phyloP scores from a whole-genome alignment of 2,329 filamentous ascomycete genomes.

The Aureobasidium melanogenum region DNA sequence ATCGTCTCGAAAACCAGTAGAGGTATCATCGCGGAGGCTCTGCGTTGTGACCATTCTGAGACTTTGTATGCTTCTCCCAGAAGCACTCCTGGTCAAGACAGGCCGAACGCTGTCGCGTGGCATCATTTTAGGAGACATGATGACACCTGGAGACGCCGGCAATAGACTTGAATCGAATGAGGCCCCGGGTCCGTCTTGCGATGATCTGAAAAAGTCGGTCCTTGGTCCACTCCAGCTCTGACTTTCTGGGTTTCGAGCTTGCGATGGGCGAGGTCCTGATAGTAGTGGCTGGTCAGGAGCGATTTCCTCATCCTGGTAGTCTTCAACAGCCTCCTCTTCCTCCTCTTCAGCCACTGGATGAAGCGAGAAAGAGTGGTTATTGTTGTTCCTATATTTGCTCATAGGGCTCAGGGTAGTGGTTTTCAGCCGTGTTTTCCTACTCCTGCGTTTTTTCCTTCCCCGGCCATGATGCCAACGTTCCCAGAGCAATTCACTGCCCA shows the following conservation, averaged over 20 bases:
- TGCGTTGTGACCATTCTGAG: not conserved
- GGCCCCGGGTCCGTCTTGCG: not conserved
- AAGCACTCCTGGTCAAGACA: not conserved
- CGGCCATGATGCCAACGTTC: conserved; percentile 16
- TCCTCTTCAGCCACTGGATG: not conserved
- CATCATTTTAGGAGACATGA: not conserved
- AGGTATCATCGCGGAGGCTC: conserved; percentile 1
- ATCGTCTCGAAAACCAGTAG: not conserved
- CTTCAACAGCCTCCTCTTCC: not conserved
- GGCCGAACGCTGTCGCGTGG: not conserved
- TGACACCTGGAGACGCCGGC: not conserved
- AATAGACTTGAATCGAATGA: not conserved
- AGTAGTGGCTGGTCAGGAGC: conserved; percentile 1
- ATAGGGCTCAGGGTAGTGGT: not conserved
- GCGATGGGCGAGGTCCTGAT: not conserved
- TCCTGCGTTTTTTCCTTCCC: conserved; percentile 10
- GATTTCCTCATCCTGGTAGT: not conserved
- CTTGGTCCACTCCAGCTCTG: not conserved
- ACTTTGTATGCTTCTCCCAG: not conserved
- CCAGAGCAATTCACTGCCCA: conserved; percentile 23
- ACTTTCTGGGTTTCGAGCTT: not conserved
- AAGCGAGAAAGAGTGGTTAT: not conserved
- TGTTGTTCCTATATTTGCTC: not conserved
- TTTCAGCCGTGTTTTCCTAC: not conserved
- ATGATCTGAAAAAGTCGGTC: not conserved